These are phyloP conservation scores for Ceratobasidium sp. DNA, from an alignment of 1,284 basidiomycete species.

Conservation along the genomic window DNA sequence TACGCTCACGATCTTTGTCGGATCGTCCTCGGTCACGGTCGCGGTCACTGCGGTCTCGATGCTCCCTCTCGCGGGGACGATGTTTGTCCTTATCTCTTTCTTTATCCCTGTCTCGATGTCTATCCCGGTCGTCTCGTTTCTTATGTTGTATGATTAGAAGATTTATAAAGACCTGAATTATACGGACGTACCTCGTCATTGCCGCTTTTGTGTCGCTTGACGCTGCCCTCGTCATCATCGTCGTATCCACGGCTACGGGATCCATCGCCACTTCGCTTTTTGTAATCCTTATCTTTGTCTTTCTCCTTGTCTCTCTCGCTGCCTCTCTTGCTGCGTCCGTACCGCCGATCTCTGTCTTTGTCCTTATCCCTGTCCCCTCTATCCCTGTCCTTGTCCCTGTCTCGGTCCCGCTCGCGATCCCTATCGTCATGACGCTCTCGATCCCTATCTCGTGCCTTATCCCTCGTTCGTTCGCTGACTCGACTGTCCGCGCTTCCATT, in stretches of 20 bases:
- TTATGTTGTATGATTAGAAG: slow-evolving; percentile 11
- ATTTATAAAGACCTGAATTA: neutral
- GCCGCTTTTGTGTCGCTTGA: slow-evolving; percentile 35
- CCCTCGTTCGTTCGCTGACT: slow-evolving; percentile 63
- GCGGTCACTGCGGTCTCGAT: slow-evolving; percentile 43
- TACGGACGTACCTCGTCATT: slow-evolving; percentile 34
- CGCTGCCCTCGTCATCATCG: slow-evolving; percentile 43
- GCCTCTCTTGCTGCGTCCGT: slow-evolving; percentile 43
- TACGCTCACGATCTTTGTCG: slow-evolving; percentile 53
- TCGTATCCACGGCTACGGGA: slow-evolving; percentile 44
- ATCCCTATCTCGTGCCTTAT: slow-evolving; percentile 66
- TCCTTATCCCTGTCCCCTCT: slow-evolving; percentile 55
- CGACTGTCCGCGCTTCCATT: slow-evolving; percentile 79
- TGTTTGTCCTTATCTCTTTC: slow-evolving; percentile 63
- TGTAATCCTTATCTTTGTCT: slow-evolving; percentile 51
- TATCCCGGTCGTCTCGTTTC: slow-evolving; percentile 51
- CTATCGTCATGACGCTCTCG: slow-evolving; percentile 53
- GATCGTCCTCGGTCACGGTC: slow-evolving; percentile 51
- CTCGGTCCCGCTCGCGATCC: slow-evolving; percentile 60
- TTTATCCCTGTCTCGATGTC: slow-evolving; percentile 53
- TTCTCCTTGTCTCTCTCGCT: slow-evolving; percentile 52
- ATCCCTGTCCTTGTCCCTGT: slow-evolving; percentile 57
- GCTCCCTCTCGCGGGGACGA: slow-evolving; percentile 57
- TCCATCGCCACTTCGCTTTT: slow-evolving; percentile 39
- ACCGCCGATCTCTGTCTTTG: slow-evolving; percentile 49